phyloP scores from a whole-genome alignment of 176 grass and related monocot genomes.

The Microstegium vimineum region DNA sequence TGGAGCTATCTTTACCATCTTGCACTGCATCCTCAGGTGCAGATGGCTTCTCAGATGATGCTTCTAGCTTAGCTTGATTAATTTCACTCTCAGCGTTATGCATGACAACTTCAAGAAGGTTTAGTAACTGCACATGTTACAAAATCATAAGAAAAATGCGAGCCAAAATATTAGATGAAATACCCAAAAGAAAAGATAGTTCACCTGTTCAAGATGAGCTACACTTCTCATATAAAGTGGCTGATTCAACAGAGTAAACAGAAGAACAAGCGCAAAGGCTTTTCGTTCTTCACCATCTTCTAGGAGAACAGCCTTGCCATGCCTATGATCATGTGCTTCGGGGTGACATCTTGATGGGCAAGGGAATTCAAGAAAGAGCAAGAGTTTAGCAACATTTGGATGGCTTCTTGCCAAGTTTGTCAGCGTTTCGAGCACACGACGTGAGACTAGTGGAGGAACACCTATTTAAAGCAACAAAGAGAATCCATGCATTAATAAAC shows the following conservation, averaged over 20 bases:
- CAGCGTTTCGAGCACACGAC: conserved; percentile 87
- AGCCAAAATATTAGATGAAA: not conserved
- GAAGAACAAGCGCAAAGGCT: conserved; percentile 71
- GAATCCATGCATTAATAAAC: not conserved
- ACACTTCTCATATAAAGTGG: conserved; percentile 98
- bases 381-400: conserved; percentile 87
- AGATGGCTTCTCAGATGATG: conserved; percentile 55
- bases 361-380: conserved; percentile 80
- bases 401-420: conserved; percentile 94
- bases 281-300: conserved; percentile 54
- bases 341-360: conserved; percentile 12
- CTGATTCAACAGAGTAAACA: conserved; percentile 83
- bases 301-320: conserved; percentile 74
- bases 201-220: conserved; percentile 97
- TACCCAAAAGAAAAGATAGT: not conserved
- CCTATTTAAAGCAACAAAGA: conserved; percentile 43
- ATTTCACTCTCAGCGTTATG: conserved; percentile 73
- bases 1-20: conserved; percentile 43
- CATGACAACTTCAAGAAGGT: conserved; percentile 97
- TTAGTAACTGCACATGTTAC: conserved; percentile 66
- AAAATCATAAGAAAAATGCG: not conserved
- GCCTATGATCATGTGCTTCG: conserved; percentile 52
- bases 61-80: conserved; percentile 54
- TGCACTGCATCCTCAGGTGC: conserved; percentile 59
- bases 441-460: conserved; percentile 88